phyloP scores from a whole-genome alignment of 257 asterid genomes.

The Henckelia pumila region DNA sequence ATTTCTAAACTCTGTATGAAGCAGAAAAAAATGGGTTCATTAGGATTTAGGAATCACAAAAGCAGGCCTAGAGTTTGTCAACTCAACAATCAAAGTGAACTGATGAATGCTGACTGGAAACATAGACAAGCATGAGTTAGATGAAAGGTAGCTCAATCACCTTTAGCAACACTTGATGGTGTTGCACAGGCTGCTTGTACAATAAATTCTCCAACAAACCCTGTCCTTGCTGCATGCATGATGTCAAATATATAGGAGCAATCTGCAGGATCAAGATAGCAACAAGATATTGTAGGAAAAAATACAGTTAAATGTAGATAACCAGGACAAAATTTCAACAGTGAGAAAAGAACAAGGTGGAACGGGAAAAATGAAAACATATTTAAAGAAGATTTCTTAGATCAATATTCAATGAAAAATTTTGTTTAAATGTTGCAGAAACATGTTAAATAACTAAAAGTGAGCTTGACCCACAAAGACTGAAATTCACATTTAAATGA shows the following conservation, averaged over 20 bases:
- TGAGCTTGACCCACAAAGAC: constrained; percentile 2
- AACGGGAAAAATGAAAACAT: background rate
- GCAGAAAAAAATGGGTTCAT: constrained; percentile 22
- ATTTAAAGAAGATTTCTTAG: background rate
- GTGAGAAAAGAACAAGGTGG: constrained; percentile 6
- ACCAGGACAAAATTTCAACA: background rate
- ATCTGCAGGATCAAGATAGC: constrained; percentile 45
- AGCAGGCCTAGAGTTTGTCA: constrained; percentile 17
- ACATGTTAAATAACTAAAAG: background rate
- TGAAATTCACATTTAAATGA: background rate
- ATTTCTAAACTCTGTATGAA: constrained; percentile 78
- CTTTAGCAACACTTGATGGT: constrained; percentile 77
- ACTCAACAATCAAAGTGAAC: constrained; percentile 19
- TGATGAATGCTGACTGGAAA: constrained; percentile 1
- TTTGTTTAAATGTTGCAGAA: too few species aligned
- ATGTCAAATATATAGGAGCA: constrained; percentile 82
- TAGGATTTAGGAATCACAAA: constrained; percentile 19
- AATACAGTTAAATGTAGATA: background rate
- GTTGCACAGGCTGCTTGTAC: constrained; percentile 78
- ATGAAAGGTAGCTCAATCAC: constrained; percentile 32
- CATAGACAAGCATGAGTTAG: constrained; percentile 18
- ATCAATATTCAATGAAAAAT: too few species aligned
- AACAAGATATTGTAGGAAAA: too few species aligned
- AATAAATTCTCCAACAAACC: constrained; percentile 73
- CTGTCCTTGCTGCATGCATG: constrained; percentile 79